These are phyloP conservation scores for Lizanozyma gosingica DNA, from an alignment of 1,139 yeast species.

Conservation along the genomic window DNA sequence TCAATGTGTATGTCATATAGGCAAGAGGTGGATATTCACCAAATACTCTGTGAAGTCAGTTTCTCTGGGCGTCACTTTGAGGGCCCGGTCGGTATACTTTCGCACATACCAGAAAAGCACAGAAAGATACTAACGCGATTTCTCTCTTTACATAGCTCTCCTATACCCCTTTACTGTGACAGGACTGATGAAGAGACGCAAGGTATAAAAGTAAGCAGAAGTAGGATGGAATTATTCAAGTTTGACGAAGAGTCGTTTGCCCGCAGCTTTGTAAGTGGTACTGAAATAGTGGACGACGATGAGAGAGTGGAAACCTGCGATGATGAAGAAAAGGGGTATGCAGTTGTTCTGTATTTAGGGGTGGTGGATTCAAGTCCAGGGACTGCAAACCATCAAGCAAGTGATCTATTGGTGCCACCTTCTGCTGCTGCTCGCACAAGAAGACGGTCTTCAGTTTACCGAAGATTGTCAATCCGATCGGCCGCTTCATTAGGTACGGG, in stretches of 20 bases:
- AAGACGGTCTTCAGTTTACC: slow-evolving; percentile 1
- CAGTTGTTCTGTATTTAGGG: not conserved
- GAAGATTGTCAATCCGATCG: slow-evolving; percentile 2
- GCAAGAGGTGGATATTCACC: too few species aligned
- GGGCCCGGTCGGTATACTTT: too few species aligned
- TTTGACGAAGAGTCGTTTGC: not conserved
- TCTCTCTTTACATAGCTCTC: too few species aligned
- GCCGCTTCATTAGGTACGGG: slow-evolving; percentile 1
- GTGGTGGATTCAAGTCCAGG: not conserved
- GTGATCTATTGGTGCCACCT: not conserved
- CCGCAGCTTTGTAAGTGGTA: not conserved
- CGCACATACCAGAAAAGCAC: too few species aligned
- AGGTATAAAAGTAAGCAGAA: too few species aligned
- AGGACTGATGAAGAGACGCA: slow-evolving; percentile 1
- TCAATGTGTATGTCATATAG: slow-evolving; percentile 38
- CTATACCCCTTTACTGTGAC: too few species aligned
- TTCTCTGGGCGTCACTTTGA: too few species aligned
- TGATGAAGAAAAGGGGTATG: not conserved
- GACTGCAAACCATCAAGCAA: not conserved
- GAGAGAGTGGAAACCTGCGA: not conserved
- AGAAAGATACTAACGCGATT: too few species aligned
- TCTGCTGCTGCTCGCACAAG: not conserved
- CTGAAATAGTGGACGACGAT: not conserved
- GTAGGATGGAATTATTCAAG: not conserved
- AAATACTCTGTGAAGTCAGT: too few species aligned